These are phyloP conservation scores for Sporormia fimetaria DNA, from an alignment of 495 filamentous ascomycete genomes.

Conservation along the genomic window DNA sequence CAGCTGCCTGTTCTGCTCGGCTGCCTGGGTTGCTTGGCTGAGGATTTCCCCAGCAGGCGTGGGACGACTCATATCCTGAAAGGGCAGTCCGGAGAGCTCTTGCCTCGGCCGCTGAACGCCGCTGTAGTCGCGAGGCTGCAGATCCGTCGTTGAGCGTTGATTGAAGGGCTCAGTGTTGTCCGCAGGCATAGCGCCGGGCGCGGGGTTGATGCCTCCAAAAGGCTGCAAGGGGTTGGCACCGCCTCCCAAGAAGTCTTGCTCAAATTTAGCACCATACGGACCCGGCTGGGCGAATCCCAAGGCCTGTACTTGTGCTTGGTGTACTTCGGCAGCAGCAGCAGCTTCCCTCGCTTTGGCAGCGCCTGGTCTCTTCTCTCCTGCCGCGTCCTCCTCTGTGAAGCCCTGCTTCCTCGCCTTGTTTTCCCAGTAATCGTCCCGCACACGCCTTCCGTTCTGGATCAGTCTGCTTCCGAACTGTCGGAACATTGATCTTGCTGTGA, in stretches of 20 bases:
- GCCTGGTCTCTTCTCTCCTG: constrained; percentile 92
- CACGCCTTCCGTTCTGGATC: constrained; percentile 76
- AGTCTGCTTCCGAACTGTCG: constrained; percentile 96
- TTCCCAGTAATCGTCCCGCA: constrained; percentile 98
- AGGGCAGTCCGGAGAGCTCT: constrained; percentile 78
- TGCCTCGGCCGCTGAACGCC: constrained; percentile 76
- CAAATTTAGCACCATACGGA: constrained; percentile 8
- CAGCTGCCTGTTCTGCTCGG: constrained; percentile 79
- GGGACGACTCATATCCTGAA: constrained; percentile 74
- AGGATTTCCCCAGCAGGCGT: constrained; percentile 74
- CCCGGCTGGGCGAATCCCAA: constrained; percentile 33
- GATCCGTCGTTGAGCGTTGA: constrained; percentile 64
- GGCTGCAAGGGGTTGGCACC: constrained; percentile 12
- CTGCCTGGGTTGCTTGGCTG: constrained; percentile 75
- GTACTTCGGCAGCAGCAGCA: constrained; percentile 48
- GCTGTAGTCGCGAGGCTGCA: constrained; percentile 68
- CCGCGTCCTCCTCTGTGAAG: constrained; percentile 93
- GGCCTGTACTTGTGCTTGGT: constrained; percentile 37
- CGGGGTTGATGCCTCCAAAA: constrained; percentile 29
- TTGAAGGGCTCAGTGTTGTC: constrained; percentile 51
- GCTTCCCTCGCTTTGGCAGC: constrained; percentile 80
- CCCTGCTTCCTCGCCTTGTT: constrained; percentile 93
- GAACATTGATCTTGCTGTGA: constrained; percentile 98
- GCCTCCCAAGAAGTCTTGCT: constrained; percentile 11
- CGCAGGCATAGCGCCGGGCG: constrained; percentile 58